These are phyloP conservation scores for Triadica sebifera DNA, from an alignment of 345 rosid genomes.

Conservation along the genomic window DNA sequence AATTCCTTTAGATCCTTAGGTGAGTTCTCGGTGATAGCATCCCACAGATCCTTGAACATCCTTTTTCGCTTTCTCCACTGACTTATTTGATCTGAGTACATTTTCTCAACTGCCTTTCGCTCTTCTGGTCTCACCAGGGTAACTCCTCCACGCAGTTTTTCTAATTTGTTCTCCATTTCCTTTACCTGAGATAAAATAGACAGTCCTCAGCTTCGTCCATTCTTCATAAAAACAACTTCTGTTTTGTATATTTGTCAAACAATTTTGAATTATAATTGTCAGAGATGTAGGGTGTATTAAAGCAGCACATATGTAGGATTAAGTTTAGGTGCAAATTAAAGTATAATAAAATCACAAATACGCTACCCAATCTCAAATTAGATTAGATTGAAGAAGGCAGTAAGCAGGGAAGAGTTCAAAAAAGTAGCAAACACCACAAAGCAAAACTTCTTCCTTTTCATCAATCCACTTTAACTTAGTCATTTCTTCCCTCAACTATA, in stretches of 20 bases:
- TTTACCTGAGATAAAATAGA: conserved; percentile 45
- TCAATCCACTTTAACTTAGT: background rate
- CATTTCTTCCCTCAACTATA: background rate
- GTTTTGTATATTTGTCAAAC: background rate
- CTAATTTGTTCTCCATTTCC: conserved; percentile 72
- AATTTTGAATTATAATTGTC: background rate
- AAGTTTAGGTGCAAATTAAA: background rate
- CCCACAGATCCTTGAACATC: conserved; percentile 94
- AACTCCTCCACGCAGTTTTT: conserved; percentile 64
- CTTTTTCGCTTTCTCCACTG: conserved; percentile 92
- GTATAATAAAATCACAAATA: background rate
- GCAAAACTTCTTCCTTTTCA: background rate
- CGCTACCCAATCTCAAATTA: background rate
- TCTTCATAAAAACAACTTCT: background rate
- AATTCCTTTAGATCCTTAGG: conserved; percentile 83
- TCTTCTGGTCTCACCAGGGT: conserved; percentile 85
- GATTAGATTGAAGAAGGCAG: background rate
- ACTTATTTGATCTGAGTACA: conserved; percentile 55
- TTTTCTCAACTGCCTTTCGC: conserved; percentile 53
- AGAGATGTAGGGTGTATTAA: background rate
- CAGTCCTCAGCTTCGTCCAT: background rate
- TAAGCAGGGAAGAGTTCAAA: background rate
- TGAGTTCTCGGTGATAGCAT: conserved; percentile 77
- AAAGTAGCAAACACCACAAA: background rate
- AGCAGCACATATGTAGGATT: background rate